Conservation (phyloP, 495 filamentous ascomycete species). For the Aspergillus campestris region DNA sequence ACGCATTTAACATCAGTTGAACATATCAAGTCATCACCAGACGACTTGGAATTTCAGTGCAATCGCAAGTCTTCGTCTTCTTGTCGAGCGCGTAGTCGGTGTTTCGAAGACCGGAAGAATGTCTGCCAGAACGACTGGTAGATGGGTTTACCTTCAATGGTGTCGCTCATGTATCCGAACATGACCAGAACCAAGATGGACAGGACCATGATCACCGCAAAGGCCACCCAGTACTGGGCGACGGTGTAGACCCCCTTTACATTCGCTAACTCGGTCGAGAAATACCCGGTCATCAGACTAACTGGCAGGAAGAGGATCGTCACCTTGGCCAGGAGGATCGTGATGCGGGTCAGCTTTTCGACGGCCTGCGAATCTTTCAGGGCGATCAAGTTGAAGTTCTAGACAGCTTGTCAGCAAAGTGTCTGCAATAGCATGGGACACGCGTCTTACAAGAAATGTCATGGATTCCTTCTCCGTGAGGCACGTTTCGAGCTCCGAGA, state of each 20-base stretch:
- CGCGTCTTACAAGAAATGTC: slow-evolving; percentile 52
- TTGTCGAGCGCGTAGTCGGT: background rate
- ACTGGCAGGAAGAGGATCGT: slow-evolving; percentile 81
- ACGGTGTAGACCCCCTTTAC: slow-evolving; percentile 49
- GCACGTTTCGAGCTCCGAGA: slow-evolving; percentile 74
- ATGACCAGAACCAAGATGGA: slow-evolving; percentile 49
- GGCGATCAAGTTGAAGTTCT: slow-evolving; percentile 86
- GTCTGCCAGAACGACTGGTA: slow-evolving; percentile 36
- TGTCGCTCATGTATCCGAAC: slow-evolving; percentile 41
- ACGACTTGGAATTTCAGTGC: background rate
- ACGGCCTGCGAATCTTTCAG: slow-evolving; percentile 75
- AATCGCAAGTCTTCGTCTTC: no score
- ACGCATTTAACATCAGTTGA: no score
- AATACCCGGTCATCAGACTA: slow-evolving; percentile 78
- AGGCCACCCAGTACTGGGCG: slow-evolving; percentile 63
- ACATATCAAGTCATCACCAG: no score
- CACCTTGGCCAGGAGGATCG: slow-evolving; percentile 74
- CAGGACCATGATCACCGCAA: slow-evolving; percentile 57
- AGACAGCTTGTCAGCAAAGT: slow-evolving; percentile 8
- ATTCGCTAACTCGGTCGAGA: slow-evolving; percentile 59
- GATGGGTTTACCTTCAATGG: slow-evolving; percentile 43
- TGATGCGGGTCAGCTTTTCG: slow-evolving; percentile 68
- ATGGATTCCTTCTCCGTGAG: slow-evolving; percentile 70
- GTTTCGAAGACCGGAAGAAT: slow-evolving; percentile 28
- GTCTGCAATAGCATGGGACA: background rate